Percentiles rank a stretch among this genome's conserved stretches.
phyloP scores from a whole-genome alignment of 2,329 filamentous ascomycete genomes.

The Fusarium stilboides region DNA sequence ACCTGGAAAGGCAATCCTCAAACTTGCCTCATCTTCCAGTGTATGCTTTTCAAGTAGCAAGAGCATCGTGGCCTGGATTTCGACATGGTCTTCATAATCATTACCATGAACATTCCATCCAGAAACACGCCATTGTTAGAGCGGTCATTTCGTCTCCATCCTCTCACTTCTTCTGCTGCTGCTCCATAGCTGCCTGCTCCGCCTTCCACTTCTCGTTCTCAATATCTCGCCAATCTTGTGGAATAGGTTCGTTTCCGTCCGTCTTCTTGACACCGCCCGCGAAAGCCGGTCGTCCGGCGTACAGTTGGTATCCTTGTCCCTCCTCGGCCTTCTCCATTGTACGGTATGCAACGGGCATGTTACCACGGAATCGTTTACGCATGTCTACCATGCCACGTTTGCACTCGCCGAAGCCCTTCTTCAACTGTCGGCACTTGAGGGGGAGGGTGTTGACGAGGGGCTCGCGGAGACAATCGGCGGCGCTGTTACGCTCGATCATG shows the following conservation, averaged over 20 bases:
- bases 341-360: conserved; percentile 83
- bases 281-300: conserved; percentile 83
- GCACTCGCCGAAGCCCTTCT: conserved; percentile 94
- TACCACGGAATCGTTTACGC: conserved; percentile 97
- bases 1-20: not conserved
- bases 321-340: conserved; percentile 71
- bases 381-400: conserved; percentile 98
- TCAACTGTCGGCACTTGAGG: conserved; percentile 90
- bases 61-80: not conserved
- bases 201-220: conserved; percentile 73
- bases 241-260: conserved; percentile 75
- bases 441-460: conserved; percentile 88
- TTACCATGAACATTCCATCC: conserved; percentile 1
- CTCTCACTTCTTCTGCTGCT: conserved; percentile 48
- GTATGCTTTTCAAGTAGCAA: not conserved
- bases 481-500: conserved; percentile 89
- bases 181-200: conserved; percentile 52
- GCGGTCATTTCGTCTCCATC: conserved; percentile 5
- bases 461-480: conserved; percentile 88
- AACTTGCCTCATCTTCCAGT: not conserved
- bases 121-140: conserved; percentile 1
- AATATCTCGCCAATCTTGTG: conserved; percentile 74
- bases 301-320: conserved; percentile 77
- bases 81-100: conserved; percentile 1
- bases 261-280: conserved; percentile 74